Evolutionary conservation across 306 rosid species (phyloP), one percentile per base, ranked within the genome.

Genomic region (Heteromeles arbutifolia): DNA sequence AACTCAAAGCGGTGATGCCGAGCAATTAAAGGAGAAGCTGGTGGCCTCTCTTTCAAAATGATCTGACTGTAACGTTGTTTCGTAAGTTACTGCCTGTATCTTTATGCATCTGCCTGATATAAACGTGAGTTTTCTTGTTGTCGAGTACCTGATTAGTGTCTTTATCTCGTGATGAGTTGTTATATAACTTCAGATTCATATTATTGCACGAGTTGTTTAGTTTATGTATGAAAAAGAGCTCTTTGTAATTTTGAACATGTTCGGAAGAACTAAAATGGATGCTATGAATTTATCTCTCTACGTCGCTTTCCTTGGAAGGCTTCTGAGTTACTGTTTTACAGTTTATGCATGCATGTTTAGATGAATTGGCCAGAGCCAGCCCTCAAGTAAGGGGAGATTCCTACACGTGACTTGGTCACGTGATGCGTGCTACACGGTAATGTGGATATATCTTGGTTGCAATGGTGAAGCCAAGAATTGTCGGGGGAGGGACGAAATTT

Each of bases 1-100:
- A 77, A 81, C 96, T 37, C 85, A 89, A 65, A 85, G 90, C 62
- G 90, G 95, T 17, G 88, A 89, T 66, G 93, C 97, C 4, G 76
- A 80, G 62, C 87, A 85, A 73, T 81, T 93, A 90, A 91, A 87
- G 90, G 98, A 84, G 84, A 89, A 89, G 78, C 92, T 93, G 70
- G 80, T 84, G 81, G 90, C 89, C 72, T 83, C 90, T 69, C 87
- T 93, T 7, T 82, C 90, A 41, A 83, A 87, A 79, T 87, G 86
- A 75, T 67, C 74, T 22, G 22, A 82, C 41, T 72, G 62, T 67
- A 53, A 65, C 45, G 29, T 29, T 18, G 52, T 74, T 67, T 80
- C 71, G 11, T 65, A 65, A 12, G 29, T 22, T 24, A 12, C 10
- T 11, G 57, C 70, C 24, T 72, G 82, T 75, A 78, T 78, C 63